A percentile compares a stretch with the other conserved stretches of the same genome.
Conservation (phyloP, 768 basidiomycete species). For the Leccinum arenicola region DNA sequence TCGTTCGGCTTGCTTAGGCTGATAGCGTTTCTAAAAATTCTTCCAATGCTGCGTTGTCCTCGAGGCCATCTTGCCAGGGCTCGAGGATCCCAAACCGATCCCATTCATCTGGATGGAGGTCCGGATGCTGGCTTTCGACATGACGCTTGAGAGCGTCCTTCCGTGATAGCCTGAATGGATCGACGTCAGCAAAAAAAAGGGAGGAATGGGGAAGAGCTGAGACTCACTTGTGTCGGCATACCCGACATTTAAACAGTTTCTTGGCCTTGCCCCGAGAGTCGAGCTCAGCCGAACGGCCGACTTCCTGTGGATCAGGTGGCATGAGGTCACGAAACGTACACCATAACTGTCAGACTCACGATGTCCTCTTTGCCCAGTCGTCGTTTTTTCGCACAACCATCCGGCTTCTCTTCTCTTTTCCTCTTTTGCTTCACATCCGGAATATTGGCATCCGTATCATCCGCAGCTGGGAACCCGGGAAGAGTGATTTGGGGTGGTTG, state of each 20-base stretch:
- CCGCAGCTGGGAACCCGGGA: not conserved
- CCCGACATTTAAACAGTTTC: not conserved
- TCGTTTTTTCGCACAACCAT: not conserved
- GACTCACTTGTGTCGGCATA: not conserved
- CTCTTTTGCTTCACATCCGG: not conserved
- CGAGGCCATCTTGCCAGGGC: not conserved
- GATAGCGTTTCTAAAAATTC: not conserved
- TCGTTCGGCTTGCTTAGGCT: not conserved
- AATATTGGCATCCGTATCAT: not conserved
- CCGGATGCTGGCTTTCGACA: not conserved
- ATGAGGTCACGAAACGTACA: not conserved
- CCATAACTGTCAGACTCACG: not conserved
- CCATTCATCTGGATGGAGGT: not conserved
- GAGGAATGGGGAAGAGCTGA: not conserved
- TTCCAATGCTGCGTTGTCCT: not conserved
- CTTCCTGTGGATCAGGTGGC: not conserved
- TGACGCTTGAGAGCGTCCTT: conserved; percentile 13
- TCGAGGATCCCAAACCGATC: not conserved
- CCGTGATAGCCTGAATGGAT: conserved; percentile 2
- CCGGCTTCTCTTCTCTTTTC: no score
- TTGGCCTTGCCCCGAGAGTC: not conserved
- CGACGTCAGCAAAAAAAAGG: not conserved
- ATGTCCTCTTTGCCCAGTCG: not conserved
- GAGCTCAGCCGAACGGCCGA: not conserved
- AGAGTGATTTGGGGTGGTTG: not conserved